Evolutionary conservation across 352 stramenopile genomes (phyloP).

Genomic region (Phytophthora quininea): DNA sequence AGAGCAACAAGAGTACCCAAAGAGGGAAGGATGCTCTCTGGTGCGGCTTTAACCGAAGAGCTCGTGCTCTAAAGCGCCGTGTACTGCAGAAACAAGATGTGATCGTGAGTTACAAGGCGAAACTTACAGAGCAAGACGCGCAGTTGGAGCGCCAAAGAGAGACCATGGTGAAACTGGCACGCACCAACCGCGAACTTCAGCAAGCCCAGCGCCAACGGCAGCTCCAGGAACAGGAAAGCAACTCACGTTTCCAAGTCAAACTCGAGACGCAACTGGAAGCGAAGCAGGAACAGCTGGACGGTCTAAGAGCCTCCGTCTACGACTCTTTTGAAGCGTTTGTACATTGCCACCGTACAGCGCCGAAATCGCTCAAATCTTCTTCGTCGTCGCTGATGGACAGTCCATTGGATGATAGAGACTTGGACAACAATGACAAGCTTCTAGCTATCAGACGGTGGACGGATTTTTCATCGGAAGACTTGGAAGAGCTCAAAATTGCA

Average conservation of each 20-base stretch:
- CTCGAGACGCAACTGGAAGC: slow-evolving; percentile 18
- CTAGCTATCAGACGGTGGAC: slow-evolving; percentile 48
- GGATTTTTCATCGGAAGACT: slow-evolving; percentile 50
- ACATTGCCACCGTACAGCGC: slow-evolving; percentile 24
- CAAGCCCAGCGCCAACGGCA: slow-evolving; percentile 37
- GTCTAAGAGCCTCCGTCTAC: slow-evolving; percentile 58
- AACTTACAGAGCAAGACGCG: slow-evolving; percentile 38
- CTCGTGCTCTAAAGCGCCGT: slow-evolving; percentile 50
- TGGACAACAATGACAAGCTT: slow-evolving; percentile 16
- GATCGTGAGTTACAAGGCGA: slow-evolving; percentile 47
- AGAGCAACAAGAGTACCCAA: slow-evolving; percentile 5
- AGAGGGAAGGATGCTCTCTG: slow-evolving; percentile 4
- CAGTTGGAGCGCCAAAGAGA: slow-evolving; percentile 41
- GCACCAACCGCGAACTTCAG: slow-evolving; percentile 45
- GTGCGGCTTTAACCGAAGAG: slow-evolving; percentile 31
- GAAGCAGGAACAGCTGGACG: slow-evolving; percentile 52
- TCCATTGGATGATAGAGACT: slow-evolving; percentile 4
- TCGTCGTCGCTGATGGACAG: slow-evolving; percentile 3
- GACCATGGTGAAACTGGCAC: slow-evolving; percentile 43
- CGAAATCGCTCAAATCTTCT: slow-evolving; percentile 4
- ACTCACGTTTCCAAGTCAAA: slow-evolving; percentile 14
- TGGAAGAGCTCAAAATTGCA: slow-evolving; percentile 41
- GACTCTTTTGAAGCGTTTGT: slow-evolving; percentile 69
- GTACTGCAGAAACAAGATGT: slow-evolving; percentile 69
- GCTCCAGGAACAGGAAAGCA: slow-evolving; percentile 16